Base-by-base conservation (phyloP, 2,329 filamentous ascomycete species). In the Ophiostoma sp. region DNA sequence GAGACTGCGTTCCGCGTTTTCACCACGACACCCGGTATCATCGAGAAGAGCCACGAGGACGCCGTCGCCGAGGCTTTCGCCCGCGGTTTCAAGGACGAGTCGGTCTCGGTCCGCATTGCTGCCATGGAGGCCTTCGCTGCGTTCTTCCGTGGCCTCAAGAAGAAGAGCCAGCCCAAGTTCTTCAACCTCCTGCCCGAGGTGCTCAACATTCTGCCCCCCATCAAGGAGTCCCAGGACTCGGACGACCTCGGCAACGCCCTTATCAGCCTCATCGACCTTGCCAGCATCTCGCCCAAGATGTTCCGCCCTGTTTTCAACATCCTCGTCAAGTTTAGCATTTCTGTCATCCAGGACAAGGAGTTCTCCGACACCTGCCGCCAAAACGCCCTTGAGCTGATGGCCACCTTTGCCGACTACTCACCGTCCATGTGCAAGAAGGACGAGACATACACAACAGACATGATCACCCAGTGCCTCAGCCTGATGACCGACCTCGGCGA, bases 391-490 rank as follows among this genome's bases (percentile, higher is more conserved):
- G 95, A 99, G 78, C 85, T 99, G 68, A 97, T 99, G 92, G 93
- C 93, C 40, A 99, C 95, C 0, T 99, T 99, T 77, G 93, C 94
- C 72, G 95, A 99, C 76, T 95, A 94, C 75, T 91, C 92, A 0
- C 93, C 95, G 4, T 89, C 90, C 49, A 94, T 98, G 88, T 98
- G 95, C 82, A 92, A 90, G 76, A 97, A 97, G 77, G 94, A 99
- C 76, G 79, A 88, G n/a, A 89, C 88, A 11, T 99, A 96, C 79
- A 95, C 93, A 2, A 89, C 86, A 70, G 93, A 97, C 72, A 99
- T 99, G 95, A 96, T 99, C 72, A 98, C 93, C 0, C 95, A 99
- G 78, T 99, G 95, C 78, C 81, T 99, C 73, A 98, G 94, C 74
- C 81, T 99, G 73, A 99, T 99, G 95, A 98, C 95, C 4, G 95